A percentile compares a stretch with the other conserved stretches of the same genome.
Conservation (phyloP, 225 moss, liverwort and hornwort species). For the Physcomitrellopsis africana region DNA sequence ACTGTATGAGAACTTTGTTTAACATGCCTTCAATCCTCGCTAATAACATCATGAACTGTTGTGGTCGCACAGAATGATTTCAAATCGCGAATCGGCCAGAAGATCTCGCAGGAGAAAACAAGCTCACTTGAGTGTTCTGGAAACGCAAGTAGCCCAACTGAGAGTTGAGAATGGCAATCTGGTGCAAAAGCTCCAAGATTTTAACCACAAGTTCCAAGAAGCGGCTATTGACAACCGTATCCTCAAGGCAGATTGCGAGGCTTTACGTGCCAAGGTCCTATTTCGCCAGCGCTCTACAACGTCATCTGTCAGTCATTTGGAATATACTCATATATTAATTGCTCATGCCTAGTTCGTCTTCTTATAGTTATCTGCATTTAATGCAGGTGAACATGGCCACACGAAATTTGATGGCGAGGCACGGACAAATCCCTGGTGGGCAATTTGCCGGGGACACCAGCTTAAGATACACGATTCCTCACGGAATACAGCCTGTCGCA, state of each 20-base stretch:
- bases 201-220: conserved; percentile 63
- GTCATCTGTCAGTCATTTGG: too few species aligned
- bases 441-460: conserved; percentile 22
- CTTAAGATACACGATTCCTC: conserved; percentile 33
- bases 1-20: not conserved
- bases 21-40: not conserved
- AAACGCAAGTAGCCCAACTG: conserved; percentile 70
- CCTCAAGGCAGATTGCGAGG: conserved; percentile 72
- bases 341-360: too few species aligned
- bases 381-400: conserved; percentile 70
- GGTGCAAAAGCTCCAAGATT: conserved; percentile 52
- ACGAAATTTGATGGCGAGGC: conserved; percentile 47
- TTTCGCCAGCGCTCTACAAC: not conserved
- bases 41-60: not conserved
- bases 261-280: conserved; percentile 62
- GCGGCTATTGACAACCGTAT: conserved; percentile 75
- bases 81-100: conserved; percentile 80
- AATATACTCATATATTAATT: too few species aligned
- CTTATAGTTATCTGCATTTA: not conserved
- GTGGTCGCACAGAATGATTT: conserved; percentile 62
- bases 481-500: not conserved
- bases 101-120: conserved; percentile 81
- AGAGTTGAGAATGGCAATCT: conserved; percentile 58
- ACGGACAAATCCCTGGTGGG: conserved; percentile 21
- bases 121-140: conserved; percentile 72